These are phyloP conservation scores for Spiraea crenata DNA, from an alignment of 331 rosid species.

Conservation along the genomic window DNA sequence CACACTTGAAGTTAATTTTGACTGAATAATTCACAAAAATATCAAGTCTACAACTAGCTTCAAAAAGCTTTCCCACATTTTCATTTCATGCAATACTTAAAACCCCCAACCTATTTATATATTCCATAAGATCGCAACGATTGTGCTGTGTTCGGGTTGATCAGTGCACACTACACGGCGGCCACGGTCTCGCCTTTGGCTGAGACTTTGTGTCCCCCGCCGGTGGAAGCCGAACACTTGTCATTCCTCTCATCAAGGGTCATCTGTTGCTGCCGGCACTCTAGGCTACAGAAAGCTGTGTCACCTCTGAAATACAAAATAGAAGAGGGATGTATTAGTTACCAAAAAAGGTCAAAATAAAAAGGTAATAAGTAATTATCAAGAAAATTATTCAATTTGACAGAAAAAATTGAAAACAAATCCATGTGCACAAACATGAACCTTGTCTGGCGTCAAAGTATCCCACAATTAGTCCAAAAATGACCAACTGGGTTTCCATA, in stretches of 20 bases:
- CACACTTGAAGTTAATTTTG: slow-evolving; percentile 2
- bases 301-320: slow-evolving; percentile 60
- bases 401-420: neutral
- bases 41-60: neutral
- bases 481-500: neutral
- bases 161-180: slow-evolving; percentile 21
- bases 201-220: slow-evolving; percentile 35
- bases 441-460: too few relatives aligned
- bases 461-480: neutral
- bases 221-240: slow-evolving; percentile 37
- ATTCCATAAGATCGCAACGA: neutral
- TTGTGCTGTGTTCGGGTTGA: neutral
- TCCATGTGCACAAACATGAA: neutral
- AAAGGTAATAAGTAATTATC: neutral
- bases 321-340: neutral
- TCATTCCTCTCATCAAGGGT: slow-evolving; percentile 70
- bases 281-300: slow-evolving; percentile 79
- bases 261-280: slow-evolving; percentile 87
- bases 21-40: neutral
- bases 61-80: neutral
- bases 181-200: slow-evolving; percentile 48
- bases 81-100: slow-evolving; percentile 4
- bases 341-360: too few relatives aligned
- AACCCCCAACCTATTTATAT: slow-evolving; percentile 8
- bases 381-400: neutral